phyloP scores from a whole-genome alignment of 768 basidiomycete species.

The Pleurotus giganteus region DNA sequence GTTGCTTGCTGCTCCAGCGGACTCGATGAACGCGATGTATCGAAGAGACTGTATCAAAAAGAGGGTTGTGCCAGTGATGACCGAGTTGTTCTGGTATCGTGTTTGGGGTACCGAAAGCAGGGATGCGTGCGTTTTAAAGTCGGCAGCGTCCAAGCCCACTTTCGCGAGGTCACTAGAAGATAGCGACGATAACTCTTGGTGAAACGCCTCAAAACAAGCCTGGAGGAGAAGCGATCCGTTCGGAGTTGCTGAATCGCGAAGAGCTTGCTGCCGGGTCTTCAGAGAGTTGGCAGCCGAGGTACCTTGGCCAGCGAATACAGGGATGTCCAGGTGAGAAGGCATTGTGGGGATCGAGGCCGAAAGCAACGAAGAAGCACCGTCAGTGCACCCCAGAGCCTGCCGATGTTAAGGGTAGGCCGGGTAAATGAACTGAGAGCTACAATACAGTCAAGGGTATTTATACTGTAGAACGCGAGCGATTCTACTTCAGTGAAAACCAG shows the following conservation, averaged over 20 bases:
- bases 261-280: conserved; percentile 33
- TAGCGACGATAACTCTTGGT: conserved; percentile 46
- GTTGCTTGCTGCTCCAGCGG: conserved; percentile 4
- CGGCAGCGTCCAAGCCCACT: conserved; percentile 36
- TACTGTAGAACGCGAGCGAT: no score
- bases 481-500: no score
- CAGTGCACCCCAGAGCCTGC: no score
- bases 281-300: conserved; percentile 29
- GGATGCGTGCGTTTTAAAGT: conserved; percentile 41
- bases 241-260: conserved; percentile 39
- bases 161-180: conserved; percentile 31
- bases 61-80: conserved; percentile 46
- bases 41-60: conserved; percentile 52
- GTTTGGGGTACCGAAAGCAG: conserved; percentile 37
- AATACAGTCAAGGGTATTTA: no score
- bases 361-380: no score
- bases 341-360: no score
- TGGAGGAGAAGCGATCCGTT: conserved; percentile 43
- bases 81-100: conserved; percentile 41
- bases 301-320: conserved; percentile 60
- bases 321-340: conserved; percentile 29
- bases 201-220: conserved; percentile 50
- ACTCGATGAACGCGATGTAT: conserved; percentile 46
- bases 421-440: no score
- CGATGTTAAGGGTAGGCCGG: no score